Base-by-base conservation (phyloP, 2,329 filamentous ascomycete genomes). In the Aspergillus phoenicis region DNA sequence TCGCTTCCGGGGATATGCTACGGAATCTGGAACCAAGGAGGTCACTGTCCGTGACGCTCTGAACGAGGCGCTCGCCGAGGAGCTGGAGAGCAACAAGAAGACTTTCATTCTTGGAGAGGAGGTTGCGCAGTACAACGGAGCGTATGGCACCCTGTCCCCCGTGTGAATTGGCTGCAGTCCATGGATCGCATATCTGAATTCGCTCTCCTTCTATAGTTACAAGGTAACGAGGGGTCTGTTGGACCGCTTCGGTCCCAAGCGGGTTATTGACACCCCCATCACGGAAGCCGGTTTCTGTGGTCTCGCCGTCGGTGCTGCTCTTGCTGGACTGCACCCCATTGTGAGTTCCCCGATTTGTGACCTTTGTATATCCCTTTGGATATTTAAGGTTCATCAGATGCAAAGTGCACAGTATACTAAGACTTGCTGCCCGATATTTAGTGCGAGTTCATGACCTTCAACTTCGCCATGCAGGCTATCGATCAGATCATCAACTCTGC, bases 361-460 rank as follows among this genome's bases (percentile, higher is more conserved):
- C 20, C 20, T 20, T 20, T 20, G 20, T 20, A 20, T 20, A 20
- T 8, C 47, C 7, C 39, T 10, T 17, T 8, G 11, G 24, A 10
- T 26, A 17, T 30, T 13, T 10, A 33, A 43, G 10, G 6, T 26
- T 22, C 15, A 22, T 15, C 15, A 54, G 15, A 30, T 10, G 33
- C 10, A 24, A 43, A 33, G 13, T 33, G 2, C 7, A 10, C 17
- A n/a, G 22, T 57, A 52, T 28, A 59, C 26, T n/a, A 52, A 38
- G 30, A 22, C 47, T 20, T 49, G 38, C 11, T 36, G 33, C 26
- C 17, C 43, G 24, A 30, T 20, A 49, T 64, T 3, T 65, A 95
- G 91, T 95, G 91, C 87, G 95, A 99, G 84, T 99, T 99, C 86
- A 99, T 99, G 95, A 99, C 95, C 75, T 98, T 97, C 88, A 99